A percentile compares a stretch with the other conserved stretches of the same genome.
Conservation (phyloP, 1,139 yeast genomes). For the Geotrichum carabidarum region DNA sequence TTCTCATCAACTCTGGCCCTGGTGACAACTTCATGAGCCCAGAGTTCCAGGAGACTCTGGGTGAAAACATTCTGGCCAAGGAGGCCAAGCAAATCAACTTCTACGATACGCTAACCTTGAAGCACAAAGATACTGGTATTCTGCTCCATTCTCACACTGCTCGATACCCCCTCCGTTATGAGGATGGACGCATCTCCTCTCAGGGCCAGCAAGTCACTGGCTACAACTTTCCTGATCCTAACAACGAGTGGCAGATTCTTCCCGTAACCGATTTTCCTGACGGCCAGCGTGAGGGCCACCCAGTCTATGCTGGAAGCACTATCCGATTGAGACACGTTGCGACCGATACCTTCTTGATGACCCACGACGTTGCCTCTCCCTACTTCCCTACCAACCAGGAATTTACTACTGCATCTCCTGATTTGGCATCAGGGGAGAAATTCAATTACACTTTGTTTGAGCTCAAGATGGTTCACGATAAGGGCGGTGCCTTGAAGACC, state of each 20-base stretch:
- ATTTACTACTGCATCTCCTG: conserved; percentile 66
- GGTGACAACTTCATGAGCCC: conserved; percentile 93
- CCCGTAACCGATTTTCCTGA: conserved; percentile 52
- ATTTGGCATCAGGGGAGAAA: conserved; percentile 51
- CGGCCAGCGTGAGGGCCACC: conserved; percentile 41
- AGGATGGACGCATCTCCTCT: conserved; percentile 93
- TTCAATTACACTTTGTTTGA: conserved; percentile 76
- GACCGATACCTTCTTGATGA: conserved; percentile 70
- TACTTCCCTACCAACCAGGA: conserved; percentile 85
- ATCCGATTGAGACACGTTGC: conserved; percentile 77
- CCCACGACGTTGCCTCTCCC: conserved; percentile 99
- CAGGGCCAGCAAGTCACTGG: conserved; percentile 94
- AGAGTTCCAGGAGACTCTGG: conserved; percentile 85
- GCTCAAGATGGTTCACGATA: conserved; percentile 57
- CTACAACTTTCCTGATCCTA: conserved; percentile 50
- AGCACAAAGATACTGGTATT: conserved; percentile 70
- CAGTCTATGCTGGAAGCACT: conserved; percentile 56
- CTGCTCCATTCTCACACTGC: conserved; percentile 74
- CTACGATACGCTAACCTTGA: conserved; percentile 68
- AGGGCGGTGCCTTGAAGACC: conserved; percentile 56
- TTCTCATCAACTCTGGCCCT: conserved; percentile 82
- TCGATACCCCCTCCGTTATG: conserved; percentile 83
- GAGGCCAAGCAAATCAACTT: conserved; percentile 69
- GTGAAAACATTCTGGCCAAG: conserved; percentile 66
- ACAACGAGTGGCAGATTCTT: conserved; percentile 82